Evolutionary conservation across 2,329 filamentous ascomycete genomes (phyloP).

Genomic region (Colletotrichum sp.): DNA sequence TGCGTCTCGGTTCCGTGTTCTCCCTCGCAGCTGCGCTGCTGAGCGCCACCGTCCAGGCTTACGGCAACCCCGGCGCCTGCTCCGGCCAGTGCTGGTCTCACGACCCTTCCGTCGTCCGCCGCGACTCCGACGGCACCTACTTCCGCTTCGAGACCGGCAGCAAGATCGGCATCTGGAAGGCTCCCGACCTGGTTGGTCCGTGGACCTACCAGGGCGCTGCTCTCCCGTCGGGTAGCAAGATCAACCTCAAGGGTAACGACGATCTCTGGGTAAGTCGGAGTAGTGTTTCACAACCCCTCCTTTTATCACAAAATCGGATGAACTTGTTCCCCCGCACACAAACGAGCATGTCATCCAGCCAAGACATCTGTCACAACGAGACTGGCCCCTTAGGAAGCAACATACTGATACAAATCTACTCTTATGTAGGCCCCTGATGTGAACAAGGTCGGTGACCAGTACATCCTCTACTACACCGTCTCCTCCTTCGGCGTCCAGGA

Average conservation of each 20-base stretch:
- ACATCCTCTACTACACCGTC: slow-evolving; percentile 74
- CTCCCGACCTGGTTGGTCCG: slow-evolving; percentile 40
- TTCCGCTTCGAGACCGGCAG: slow-evolving; percentile 48
- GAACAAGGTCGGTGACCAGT: slow-evolving; percentile 57
- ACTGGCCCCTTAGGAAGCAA: background rate
- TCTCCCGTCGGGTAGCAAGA: slow-evolving; percentile 40
- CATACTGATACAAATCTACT: too few relatives aligned
- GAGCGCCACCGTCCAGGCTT: slow-evolving; percentile 13
- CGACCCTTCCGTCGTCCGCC: slow-evolving; percentile 42
- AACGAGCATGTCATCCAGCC: background rate
- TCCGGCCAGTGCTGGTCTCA: slow-evolving; percentile 40
- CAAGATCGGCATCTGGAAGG: slow-evolving; percentile 43
- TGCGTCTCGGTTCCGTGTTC: slow-evolving; percentile 7
- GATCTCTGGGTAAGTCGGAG: slow-evolving; percentile 46
- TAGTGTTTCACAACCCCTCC: too few relatives aligned
- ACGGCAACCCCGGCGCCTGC: slow-evolving; percentile 39
- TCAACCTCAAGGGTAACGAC: slow-evolving; percentile 42
- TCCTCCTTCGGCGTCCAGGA: slow-evolving; percentile 64
- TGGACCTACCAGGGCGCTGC: slow-evolving; percentile 48
- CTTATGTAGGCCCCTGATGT: slow-evolving; percentile 65
- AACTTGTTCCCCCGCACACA: background rate
- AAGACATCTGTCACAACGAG: background rate
- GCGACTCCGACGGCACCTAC: slow-evolving; percentile 41
- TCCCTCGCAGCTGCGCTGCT: slow-evolving; percentile 10
- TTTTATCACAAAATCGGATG: background rate